Evolutionary conservation across 1,284 basidiomycete species (phyloP).

Genomic region (Cryptococcus sp.): DNA sequence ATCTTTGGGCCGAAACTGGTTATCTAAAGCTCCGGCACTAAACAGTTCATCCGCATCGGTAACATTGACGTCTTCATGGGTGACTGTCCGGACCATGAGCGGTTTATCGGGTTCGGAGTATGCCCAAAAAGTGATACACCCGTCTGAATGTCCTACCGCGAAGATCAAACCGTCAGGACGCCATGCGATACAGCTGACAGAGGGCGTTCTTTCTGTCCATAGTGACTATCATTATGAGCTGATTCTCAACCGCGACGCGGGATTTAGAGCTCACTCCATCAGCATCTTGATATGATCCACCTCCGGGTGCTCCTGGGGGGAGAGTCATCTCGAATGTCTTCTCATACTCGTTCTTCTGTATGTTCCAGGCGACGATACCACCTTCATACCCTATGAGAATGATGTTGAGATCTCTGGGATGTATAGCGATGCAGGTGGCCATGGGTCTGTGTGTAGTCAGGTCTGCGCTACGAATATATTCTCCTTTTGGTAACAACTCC

Average conservation of each 20-base stretch:
- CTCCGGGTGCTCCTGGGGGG: constrained; percentile 74
- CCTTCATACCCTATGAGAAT: constrained; percentile 78
- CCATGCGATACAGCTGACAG: constrained; percentile 71
- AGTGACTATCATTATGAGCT: constrained; percentile 53
- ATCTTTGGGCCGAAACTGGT: constrained; percentile 30
- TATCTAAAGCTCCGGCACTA: constrained; percentile 43
- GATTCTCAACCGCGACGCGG: neutral
- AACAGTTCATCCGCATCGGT: constrained; percentile 47
- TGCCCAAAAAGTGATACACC: constrained; percentile 81
- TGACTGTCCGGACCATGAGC: constrained; percentile 68
- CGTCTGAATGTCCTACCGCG: constrained; percentile 65
- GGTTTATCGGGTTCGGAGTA: constrained; percentile 75
- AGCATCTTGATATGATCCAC: constrained; percentile 57
- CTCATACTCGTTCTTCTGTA: constrained; percentile 61
- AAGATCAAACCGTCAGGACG: constrained; percentile 53
- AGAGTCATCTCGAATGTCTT: constrained; percentile 64
- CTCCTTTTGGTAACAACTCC: neutral
- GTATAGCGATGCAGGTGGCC: constrained; percentile 61
- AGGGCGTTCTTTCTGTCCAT: constrained; percentile 64
- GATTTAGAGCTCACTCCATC: constrained; percentile 11
- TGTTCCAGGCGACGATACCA: constrained; percentile 67
- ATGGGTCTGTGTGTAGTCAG: constrained; percentile 46
- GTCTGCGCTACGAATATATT: neutral
- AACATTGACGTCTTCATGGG: constrained; percentile 50
- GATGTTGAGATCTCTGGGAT: constrained; percentile 75